phyloP scores from a whole-genome alignment of 495 filamentous ascomycete species.

The Copromyces sp. region DNA sequence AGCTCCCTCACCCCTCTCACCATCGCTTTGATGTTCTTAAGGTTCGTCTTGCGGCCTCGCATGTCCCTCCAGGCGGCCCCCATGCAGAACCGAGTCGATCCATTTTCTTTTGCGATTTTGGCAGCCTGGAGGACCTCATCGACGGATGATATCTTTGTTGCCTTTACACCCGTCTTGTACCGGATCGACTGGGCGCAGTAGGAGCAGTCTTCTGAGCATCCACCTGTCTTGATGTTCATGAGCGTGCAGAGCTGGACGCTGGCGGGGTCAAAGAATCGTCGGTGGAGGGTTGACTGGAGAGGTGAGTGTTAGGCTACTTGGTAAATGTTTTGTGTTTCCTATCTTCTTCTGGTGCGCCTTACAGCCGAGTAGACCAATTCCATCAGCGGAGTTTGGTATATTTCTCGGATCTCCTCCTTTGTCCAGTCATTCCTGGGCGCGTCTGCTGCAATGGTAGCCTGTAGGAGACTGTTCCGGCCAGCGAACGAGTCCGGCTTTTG shows the following conservation, averaged over 20 bases:
- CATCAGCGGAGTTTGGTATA: slow-evolving; percentile 70
- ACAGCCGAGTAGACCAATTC: slow-evolving; percentile 66
- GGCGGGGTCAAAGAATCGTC: slow-evolving; percentile 68
- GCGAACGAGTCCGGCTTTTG: not conserved
- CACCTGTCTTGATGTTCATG: slow-evolving; percentile 93
- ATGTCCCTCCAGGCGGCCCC: slow-evolving; percentile 87
- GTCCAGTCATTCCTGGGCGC: slow-evolving; percentile 63
- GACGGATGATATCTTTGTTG: slow-evolving; percentile 64
- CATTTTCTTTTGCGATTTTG: slow-evolving; percentile 63
- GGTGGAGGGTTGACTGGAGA: slow-evolving; percentile 57
- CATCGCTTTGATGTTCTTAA: slow-evolving; percentile 75
- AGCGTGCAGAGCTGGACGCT: slow-evolving; percentile 81
- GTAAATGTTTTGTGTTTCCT: not conserved
- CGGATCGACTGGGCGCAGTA: slow-evolving; percentile 83
- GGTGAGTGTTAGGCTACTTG: not conserved
- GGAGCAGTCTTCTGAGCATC: slow-evolving; percentile 77
- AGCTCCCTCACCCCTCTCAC: slow-evolving; percentile 63
- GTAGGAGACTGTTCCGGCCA: slow-evolving; percentile 9
- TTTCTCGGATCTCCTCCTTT: slow-evolving; percentile 59
- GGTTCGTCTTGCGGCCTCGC: slow-evolving; percentile 69
- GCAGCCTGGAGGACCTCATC: slow-evolving; percentile 69
- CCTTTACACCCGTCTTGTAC: slow-evolving; percentile 71
- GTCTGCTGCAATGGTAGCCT: slow-evolving; percentile 44
- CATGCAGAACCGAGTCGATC: slow-evolving; percentile 84
- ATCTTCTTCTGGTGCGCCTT: slow-evolving; percentile 16